Conservation (phyloP, 192 early-diverging fungal genomes). For the Chytriomyces sp. region DNA sequence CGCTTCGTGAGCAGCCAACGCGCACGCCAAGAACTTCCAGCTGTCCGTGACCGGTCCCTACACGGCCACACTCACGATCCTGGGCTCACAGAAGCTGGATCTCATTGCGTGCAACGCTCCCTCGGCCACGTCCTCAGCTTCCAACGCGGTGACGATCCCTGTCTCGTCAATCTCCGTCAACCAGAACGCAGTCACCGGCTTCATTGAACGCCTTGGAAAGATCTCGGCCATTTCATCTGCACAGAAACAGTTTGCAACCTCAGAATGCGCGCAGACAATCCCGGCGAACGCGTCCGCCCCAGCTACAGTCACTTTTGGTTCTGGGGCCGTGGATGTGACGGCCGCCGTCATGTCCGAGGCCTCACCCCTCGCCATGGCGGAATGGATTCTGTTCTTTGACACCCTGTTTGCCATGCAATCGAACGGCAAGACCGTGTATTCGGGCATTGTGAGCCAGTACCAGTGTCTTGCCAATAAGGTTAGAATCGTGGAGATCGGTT, state of each 20-base stretch:
- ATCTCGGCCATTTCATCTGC: neutral
- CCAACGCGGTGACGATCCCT: constrained; percentile 1
- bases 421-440: neutral
- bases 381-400: constrained; percentile 28
- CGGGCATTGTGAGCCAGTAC: neutral
- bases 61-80: neutral
- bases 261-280: neutral
- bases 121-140: neutral
- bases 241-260: neutral
- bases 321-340: neutral
- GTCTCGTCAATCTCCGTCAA: neutral
- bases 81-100: neutral
- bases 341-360: neutral
- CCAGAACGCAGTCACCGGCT: neutral
- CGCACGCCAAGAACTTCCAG: constrained; percentile 13
- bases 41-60: neutral
- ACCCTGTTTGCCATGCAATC: constrained; percentile 4
- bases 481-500: too few species aligned
- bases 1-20: neutral
- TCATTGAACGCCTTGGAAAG: constrained; percentile 15
- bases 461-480: constrained; percentile 9
- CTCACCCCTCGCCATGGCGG: constrained; percentile 14
- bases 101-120: constrained; percentile 14
- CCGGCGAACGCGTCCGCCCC: neutral
- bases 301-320: neutral